Percentiles rank a stretch among this genome's conserved stretches.
phyloP scores from a whole-genome alignment of 306 rosid genomes.

The Prunus mongolica region DNA sequence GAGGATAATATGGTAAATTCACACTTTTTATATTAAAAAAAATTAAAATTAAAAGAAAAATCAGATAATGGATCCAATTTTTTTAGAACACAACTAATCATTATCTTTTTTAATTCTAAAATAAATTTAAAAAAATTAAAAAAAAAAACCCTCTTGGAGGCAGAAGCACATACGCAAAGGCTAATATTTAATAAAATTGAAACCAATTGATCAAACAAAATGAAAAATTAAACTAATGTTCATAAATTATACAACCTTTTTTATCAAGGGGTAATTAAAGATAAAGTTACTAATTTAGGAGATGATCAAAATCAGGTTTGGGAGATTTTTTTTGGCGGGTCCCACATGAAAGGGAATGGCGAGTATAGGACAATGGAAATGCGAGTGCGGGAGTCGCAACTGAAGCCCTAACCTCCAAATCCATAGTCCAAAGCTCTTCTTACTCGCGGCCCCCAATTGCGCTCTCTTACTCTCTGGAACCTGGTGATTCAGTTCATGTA shows the following conservation, averaged over 20 bases:
- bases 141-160: too few species aligned
- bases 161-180: too few species aligned
- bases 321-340: background rate
- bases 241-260: too few species aligned
- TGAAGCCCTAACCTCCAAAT: constrained; percentile 1
- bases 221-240: background rate
- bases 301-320: background rate
- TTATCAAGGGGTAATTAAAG: background rate
- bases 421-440: background rate
- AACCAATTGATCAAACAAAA: background rate
- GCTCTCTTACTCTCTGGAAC: background rate
- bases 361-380: background rate
- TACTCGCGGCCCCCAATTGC: constrained; percentile 12
- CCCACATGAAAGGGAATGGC: background rate
- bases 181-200: too few species aligned
- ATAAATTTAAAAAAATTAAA: too few species aligned
- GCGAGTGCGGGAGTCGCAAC: constrained; percentile 13
- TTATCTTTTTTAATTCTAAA: too few species aligned
- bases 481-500: background rate
- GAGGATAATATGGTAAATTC: too few species aligned
- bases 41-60: too few species aligned
- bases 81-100: too few species aligned
- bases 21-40: too few species aligned
- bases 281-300: background rate
- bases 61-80: too few species aligned